Conservation (phyloP, 2,329 filamentous ascomycete species). For the Scolecobasidium constrictum region DNA sequence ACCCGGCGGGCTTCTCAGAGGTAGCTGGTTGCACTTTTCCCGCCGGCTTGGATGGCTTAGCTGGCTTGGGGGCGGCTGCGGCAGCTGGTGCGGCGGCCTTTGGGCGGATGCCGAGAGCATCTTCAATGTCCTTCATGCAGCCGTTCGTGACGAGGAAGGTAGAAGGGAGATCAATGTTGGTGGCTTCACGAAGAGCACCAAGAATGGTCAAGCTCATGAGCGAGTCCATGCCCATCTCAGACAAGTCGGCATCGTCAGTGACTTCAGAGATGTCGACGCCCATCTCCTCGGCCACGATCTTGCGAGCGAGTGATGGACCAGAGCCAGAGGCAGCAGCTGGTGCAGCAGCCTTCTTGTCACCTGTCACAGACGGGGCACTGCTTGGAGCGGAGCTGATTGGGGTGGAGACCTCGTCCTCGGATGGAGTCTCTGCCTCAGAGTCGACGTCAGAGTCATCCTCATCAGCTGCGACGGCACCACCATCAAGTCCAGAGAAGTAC, state of each 20-base stretch:
- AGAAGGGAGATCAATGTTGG: constrained; percentile 37
- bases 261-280: constrained; percentile 51
- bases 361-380: constrained; percentile 26
- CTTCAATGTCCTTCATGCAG: constrained; percentile 55
- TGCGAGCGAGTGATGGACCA: constrained; percentile 34
- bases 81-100: constrained; percentile 21
- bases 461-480: constrained; percentile 23
- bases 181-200: constrained; percentile 39
- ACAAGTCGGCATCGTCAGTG: constrained; percentile 47
- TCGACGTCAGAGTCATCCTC: constrained; percentile 31
- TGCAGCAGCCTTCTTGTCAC: constrained; percentile 13
- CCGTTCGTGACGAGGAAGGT: constrained; percentile 50
- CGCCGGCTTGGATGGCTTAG: constrained; percentile 16
- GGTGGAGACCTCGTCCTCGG: constrained; percentile 30
- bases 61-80: constrained; percentile 14
- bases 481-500: constrained; percentile 40
- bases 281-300: constrained; percentile 46
- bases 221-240: constrained; percentile 46
- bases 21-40: constrained; percentile 38
- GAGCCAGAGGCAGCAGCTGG: constrained; percentile 17
- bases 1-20: constrained; percentile 14
- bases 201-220: constrained; percentile 42
- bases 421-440: constrained; percentile 30
- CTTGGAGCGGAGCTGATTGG: constrained; percentile 39
- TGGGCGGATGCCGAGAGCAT: constrained; percentile 46